Evolutionary conservation across 371 early-diverging fungal species (phyloP).

Genomic region (Choanephora cucurbitarum): DNA sequence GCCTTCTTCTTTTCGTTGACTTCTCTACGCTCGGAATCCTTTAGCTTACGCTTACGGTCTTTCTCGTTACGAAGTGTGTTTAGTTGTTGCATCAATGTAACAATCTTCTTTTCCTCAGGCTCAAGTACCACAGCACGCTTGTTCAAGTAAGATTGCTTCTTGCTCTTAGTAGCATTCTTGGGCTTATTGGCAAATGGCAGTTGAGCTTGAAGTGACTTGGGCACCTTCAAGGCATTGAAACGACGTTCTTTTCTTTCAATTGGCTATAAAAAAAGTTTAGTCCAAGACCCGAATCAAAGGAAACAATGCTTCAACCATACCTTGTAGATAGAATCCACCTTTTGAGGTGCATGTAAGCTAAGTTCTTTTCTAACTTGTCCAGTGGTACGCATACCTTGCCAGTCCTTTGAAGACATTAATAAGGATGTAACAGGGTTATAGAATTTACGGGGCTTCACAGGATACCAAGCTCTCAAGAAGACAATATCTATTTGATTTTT

Average conservation of each 20-base stretch:
- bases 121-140: conserved; percentile 89
- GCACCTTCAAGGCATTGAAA: conserved; percentile 85
- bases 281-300: too few species aligned
- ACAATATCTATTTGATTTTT: conserved; percentile 83
- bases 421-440: conserved; percentile 95
- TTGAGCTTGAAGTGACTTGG: conserved; percentile 77
- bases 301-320: conserved; percentile 33
- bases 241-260: conserved; percentile 82
- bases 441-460: conserved; percentile 89
- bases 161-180: conserved; percentile 60
- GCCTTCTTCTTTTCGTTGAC: conserved; percentile 58
- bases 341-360: conserved; percentile 65
- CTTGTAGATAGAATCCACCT: conserved; percentile 84
- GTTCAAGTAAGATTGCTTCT: conserved; percentile 53
- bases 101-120: conserved; percentile 87
- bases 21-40: conserved; percentile 54
- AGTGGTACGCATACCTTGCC: conserved; percentile 91
- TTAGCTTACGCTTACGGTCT: conserved; percentile 72
- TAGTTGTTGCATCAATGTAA: conserved; percentile 80
- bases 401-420: conserved; percentile 68
- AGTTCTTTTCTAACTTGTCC: conserved; percentile 88
- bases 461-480: conserved; percentile 97
- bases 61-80: conserved; percentile 87
- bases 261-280: conserved; percentile 40
- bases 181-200: conserved; percentile 94